These are phyloP conservation scores for Kodamaea neixiangensis DNA, from an alignment of 805 yeast species.

Conservation along the genomic window DNA sequence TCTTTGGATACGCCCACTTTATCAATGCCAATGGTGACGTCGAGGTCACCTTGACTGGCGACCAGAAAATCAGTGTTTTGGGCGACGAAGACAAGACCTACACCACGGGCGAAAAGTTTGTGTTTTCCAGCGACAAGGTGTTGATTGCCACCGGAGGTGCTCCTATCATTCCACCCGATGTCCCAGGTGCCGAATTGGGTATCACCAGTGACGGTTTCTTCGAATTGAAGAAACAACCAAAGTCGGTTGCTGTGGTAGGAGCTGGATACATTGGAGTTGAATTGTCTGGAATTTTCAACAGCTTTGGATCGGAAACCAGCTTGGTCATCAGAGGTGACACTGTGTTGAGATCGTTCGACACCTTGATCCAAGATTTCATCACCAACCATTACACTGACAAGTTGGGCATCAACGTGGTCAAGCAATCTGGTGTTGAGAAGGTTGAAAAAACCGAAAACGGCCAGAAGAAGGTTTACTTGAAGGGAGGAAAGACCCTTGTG, in stretches of 20 bases:
- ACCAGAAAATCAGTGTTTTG: slow-evolving; percentile 40
- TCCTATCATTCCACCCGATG: slow-evolving; percentile 66
- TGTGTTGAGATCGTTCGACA: slow-evolving; percentile 86
- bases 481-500: slow-evolving; percentile 39
- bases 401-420: slow-evolving; percentile 78
- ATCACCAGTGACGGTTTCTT: slow-evolving; percentile 91
- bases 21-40: slow-evolving; percentile 63
- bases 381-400: slow-evolving; percentile 78
- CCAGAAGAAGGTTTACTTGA: slow-evolving; percentile 38
- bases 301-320: slow-evolving; percentile 83
- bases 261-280: slow-evolving; percentile 98
- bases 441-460: slow-evolving; percentile 36
- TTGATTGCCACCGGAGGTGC: slow-evolving; percentile 94
- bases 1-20: slow-evolving; percentile 86
- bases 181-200: slow-evolving; percentile 83
- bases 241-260: slow-evolving; percentile 91
- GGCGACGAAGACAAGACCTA: slow-evolving; percentile 25
- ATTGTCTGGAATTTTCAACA: slow-evolving; percentile 90
- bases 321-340: slow-evolving; percentile 89
- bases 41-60: slow-evolving; percentile 60
- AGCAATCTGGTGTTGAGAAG: slow-evolving; percentile 48
- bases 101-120: slow-evolving; percentile 54
- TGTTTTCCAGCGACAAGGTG: slow-evolving; percentile 77
- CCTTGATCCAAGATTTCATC: slow-evolving; percentile 71
- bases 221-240: slow-evolving; percentile 77